Percentiles rank a stretch among this genome's conserved stretches.
Conservation (phyloP, 345 rosid species). For the Citrus maxima region DNA sequence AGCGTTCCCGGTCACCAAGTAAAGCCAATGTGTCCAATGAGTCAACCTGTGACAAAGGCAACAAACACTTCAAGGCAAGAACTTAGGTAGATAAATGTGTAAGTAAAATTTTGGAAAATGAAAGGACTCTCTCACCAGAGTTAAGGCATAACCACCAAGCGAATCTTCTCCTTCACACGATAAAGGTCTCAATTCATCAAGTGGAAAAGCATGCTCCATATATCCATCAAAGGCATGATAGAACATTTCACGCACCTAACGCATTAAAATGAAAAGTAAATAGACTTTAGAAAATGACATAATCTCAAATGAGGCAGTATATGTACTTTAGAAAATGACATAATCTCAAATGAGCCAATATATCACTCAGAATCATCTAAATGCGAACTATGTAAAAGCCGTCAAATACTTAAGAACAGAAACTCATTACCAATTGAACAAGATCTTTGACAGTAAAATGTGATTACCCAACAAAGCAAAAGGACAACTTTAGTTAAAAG, state of each 20-base stretch:
- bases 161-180: constrained; percentile 93
- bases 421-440: background rate
- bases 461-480: background rate
- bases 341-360: background rate
- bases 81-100: background rate
- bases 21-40: constrained; percentile 88
- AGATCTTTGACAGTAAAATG: background rate
- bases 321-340: background rate
- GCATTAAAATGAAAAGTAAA: background rate
- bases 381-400: background rate
- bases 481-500: background rate
- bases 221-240: constrained; percentile 97
- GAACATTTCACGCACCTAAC: constrained; percentile 93
- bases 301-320: too few species aligned
- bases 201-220: constrained; percentile 94
- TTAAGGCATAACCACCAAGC: constrained; percentile 94
- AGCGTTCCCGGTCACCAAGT: constrained; percentile 75
- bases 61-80: constrained; percentile 18
- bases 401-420: too few species aligned
- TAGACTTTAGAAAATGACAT: background rate
- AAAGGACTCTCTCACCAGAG: constrained; percentile 49
- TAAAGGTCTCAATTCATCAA: constrained; percentile 83
- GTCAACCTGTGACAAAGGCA: constrained; percentile 59
- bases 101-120: background rate
- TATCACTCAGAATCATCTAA: background rate